Evolutionary conservation across 148 eudicot species (phyloP).

Genomic region (Selenicereus undatus): DNA sequence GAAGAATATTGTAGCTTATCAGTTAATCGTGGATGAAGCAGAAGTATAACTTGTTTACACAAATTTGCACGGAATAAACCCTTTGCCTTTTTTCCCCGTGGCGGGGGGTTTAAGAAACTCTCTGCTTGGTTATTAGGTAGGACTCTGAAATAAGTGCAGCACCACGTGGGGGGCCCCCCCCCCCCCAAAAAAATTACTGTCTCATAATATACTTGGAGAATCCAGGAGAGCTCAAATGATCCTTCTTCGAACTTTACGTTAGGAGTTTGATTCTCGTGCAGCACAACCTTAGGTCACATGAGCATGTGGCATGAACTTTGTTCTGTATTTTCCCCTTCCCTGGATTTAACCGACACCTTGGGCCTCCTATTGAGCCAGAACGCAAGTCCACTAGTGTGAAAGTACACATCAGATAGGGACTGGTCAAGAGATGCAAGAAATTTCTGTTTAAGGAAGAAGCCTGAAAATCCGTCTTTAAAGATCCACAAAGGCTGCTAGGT

Average conservation of each 20-base stretch:
- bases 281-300: neutral
- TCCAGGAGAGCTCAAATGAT: neutral
- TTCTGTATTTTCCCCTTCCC: neutral
- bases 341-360: neutral
- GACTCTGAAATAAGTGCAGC: neutral
- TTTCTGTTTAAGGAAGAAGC: neutral
- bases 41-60: neutral
- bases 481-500: neutral
- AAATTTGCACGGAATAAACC: neutral
- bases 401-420: neutral
- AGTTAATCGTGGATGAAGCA: neutral
- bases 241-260: neutral
- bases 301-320: neutral
- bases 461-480: neutral
- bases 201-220: neutral
- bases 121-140: neutral
- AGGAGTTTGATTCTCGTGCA: neutral
- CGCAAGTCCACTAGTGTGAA: neutral
- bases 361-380: neutral
- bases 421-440: slow-evolving; percentile 1
- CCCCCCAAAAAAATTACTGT: neutral
- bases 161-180: neutral
- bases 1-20: neutral
- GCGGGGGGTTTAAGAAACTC: too few species aligned
- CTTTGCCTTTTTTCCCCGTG: neutral